These are phyloP conservation scores for Tolypocladium guangdongense DNA, from an alignment of 2,329 filamentous ascomycete species.

Conservation along the genomic window DNA sequence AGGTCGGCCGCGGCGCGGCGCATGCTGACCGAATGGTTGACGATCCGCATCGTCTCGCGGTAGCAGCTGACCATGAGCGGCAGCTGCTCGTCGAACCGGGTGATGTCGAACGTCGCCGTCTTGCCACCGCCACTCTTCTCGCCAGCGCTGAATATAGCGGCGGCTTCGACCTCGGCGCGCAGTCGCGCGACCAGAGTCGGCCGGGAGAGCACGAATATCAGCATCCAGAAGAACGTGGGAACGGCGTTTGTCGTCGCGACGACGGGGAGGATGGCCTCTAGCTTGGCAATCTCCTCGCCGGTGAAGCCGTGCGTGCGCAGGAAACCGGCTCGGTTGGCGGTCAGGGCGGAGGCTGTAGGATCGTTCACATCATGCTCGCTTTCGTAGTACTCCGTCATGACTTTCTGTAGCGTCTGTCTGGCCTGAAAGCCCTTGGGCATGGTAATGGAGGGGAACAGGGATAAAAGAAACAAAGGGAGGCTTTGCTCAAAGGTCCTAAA, in stretches of 20 bases:
- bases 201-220: slow-evolving; percentile 16
- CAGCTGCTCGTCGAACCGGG: slow-evolving; percentile 23
- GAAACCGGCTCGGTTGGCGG: slow-evolving; percentile 15
- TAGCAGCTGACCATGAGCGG: slow-evolving; percentile 33
- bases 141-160: background rate
- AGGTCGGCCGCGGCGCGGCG: slow-evolving; percentile 31
- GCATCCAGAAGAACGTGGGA: slow-evolving; percentile 26
- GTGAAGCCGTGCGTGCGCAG: slow-evolving; percentile 18
- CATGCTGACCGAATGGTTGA: slow-evolving; percentile 24
- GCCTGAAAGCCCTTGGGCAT: slow-evolving; percentile 18
- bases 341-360: slow-evolving; percentile 12
- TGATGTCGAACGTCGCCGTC: slow-evolving; percentile 21
- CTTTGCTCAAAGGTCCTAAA: slow-evolving; percentile 11
- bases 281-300: slow-evolving; percentile 13
- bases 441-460: slow-evolving; percentile 17
- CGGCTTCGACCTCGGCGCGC: slow-evolving; percentile 9
- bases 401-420: slow-evolving; percentile 12
- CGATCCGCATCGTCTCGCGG: slow-evolving; percentile 32
- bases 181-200: slow-evolving; percentile 11
- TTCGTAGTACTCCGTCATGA: slow-evolving; percentile 20
- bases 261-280: slow-evolving; percentile 19
- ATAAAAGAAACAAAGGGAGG: slow-evolving; percentile 16
- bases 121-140: background rate
- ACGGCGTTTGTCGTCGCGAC: slow-evolving; percentile 23
- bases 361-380: slow-evolving; percentile 13